Evolutionary conservation across 495 filamentous ascomycete genomes (phyloP).

Genomic region (Aspergillus taichungensis): DNA sequence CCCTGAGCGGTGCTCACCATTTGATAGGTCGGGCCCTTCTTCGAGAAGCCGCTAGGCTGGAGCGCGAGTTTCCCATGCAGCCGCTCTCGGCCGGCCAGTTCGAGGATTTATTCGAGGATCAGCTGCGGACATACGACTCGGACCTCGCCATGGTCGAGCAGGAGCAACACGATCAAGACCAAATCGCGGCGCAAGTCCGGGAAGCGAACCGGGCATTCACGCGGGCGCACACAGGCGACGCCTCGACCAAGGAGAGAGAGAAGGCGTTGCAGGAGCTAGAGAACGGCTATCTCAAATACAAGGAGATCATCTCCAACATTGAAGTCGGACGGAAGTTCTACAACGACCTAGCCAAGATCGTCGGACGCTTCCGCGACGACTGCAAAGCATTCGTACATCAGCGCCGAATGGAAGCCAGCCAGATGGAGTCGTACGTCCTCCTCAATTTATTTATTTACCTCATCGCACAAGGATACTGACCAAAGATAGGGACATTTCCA

Average conservation of each 20-base stretch:
- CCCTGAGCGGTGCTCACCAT: background rate
- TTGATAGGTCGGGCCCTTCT: constrained; percentile 59
- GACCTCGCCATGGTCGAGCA: constrained; percentile 60
- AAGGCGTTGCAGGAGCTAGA: constrained; percentile 80
- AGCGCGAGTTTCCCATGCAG: constrained; percentile 77
- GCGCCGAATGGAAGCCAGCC: constrained; percentile 69
- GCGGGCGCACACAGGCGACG: constrained; percentile 60
- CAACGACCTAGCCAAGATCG: constrained; percentile 84
- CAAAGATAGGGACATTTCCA: constrained; percentile 49
- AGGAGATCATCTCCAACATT: constrained; percentile 82
- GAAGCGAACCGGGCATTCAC: constrained; percentile 71
- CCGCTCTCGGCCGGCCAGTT: constrained; percentile 80
- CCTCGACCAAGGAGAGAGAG: constrained; percentile 69
- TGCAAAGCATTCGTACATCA: constrained; percentile 69
- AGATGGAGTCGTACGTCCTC: constrained; percentile 56
- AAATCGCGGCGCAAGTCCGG: constrained; percentile 54
- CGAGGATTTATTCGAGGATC: constrained; percentile 79
- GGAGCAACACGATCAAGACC: constrained; percentile 70
- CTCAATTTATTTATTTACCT: background rate
- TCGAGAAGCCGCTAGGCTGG: constrained; percentile 70
- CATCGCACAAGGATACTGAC: constrained; percentile 7
- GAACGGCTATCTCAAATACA: constrained; percentile 89
- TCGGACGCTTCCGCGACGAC: constrained; percentile 69
- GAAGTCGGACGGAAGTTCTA: constrained; percentile 92
- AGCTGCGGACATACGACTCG: constrained; percentile 67